Base-by-base conservation (phyloP, 768 basidiomycete species). In the Suillus lakei region DNA sequence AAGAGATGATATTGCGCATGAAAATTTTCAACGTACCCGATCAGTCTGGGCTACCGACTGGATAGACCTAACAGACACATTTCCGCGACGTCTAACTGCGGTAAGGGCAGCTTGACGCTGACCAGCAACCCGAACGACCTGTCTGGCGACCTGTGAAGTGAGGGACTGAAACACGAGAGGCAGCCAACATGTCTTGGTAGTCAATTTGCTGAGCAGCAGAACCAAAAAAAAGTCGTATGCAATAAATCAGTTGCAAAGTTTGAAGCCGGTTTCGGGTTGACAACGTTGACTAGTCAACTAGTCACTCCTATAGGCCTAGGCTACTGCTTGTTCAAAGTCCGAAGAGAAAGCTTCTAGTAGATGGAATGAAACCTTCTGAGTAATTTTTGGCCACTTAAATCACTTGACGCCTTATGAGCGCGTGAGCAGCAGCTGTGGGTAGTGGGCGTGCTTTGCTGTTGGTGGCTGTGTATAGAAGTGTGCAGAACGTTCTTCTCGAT, bases 21-120 rank as follows among this genome's bases (percentile, higher is more conserved):
- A 30, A 13, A 21, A 21, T 5, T n/a, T 34, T 34, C 34, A n/a
- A 82, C 85, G 48, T 69, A 92, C 91, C 72, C 91, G 80, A 80
- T 93, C 91, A 7, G 91, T 90, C 75, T 92, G 91, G 10, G 89
- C 88, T 65, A 85, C 83, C 67, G 86, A 85, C 70, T 89, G 88
- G 61, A 90, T 80, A 60, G 77, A 78, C 54, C 87, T 80, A 61
- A 77, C 71, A 30, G 76, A 76, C 51, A 76, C 71, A 55, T 72
- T 74, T 43, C 66, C 68, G 64, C 72, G 78, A 55, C 81, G 76
- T 68, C 82, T 79, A 36, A 84, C 76, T 23, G 78, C 81, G 1
- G 74, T 78, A 23, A 79, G 66, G 10, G 77, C 81, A 53, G 81
- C 80, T 63, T 84, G 84, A 58, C 76, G 74, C 23, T 73, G 68